phyloP scores from a whole-genome alignment of 1,139 yeast species.

The Citeromyces hawaiiensis region DNA sequence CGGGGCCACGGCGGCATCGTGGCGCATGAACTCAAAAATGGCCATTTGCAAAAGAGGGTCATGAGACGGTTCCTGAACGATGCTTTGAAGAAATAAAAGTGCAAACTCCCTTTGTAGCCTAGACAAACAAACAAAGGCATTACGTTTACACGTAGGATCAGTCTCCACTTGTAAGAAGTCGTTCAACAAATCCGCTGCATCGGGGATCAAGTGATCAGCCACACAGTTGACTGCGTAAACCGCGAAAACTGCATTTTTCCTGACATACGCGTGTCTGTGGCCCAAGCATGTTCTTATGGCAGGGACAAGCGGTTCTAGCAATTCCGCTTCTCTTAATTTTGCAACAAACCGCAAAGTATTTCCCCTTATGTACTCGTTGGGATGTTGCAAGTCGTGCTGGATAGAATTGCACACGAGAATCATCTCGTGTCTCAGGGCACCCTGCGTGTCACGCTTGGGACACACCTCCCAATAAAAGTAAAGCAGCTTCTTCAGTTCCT shows the following conservation, averaged over 20 bases:
- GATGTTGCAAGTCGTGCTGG: conserved; percentile 94
- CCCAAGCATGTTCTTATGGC: conserved; percentile 84
- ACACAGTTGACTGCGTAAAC: conserved; percentile 73
- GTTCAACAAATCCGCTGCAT: conserved; percentile 76
- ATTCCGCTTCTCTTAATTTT: conserved; percentile 84
- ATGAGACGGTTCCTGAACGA: conserved; percentile 47
- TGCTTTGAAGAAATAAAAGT: conserved; percentile 65
- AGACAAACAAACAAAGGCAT: conserved; percentile 84
- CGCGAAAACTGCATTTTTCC: conserved; percentile 94
- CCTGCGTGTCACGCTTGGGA: conserved; percentile 78
- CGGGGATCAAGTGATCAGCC: conserved; percentile 82
- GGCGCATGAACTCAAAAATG: conserved; percentile 82
- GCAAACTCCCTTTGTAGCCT: conserved; percentile 80
- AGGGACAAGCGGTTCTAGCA: conserved; percentile 91
- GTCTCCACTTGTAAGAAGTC: conserved; percentile 70
- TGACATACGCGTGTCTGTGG: conserved; percentile 94
- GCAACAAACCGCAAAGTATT: conserved; percentile 85
- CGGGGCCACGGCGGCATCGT: conserved; percentile 56
- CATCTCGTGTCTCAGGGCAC: conserved; percentile 96
- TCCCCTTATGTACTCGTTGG: conserved; percentile 94
- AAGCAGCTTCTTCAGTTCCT: conserved; percentile 80
- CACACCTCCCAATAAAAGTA: conserved; percentile 98
- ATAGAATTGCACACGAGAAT: conserved; percentile 96
- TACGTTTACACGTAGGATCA: conserved; percentile 90
- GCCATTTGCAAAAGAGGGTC: conserved; percentile 85